A percentile compares a stretch with the other conserved stretches of the same genome.
phyloP scores from a whole-genome alignment of 306 rosid species.

The Vigna reflexopilosa region DNA sequence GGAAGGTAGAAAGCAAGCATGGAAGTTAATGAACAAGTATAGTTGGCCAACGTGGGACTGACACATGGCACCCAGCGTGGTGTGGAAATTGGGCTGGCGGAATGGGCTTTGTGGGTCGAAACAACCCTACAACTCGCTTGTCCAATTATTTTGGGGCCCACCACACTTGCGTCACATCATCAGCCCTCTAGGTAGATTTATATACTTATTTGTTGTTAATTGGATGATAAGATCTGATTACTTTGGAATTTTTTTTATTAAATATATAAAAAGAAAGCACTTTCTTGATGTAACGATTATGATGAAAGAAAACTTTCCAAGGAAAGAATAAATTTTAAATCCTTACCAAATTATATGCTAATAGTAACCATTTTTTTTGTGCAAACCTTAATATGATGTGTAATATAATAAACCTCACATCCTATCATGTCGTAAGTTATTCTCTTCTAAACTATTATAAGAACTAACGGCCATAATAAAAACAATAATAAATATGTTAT shows the following conservation, averaged over 20 bases:
- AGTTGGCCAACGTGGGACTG: conserved; percentile 52
- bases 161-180: conserved; percentile 34
- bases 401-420: conserved; percentile 44
- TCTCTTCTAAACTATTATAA: too few species aligned
- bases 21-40: conserved; percentile 34
- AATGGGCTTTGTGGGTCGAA: conserved; percentile 69
- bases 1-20: conserved; percentile 48
- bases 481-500: too few species aligned
- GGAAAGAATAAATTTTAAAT: conserved; percentile 49
- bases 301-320: conserved; percentile 48
- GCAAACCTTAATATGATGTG: conserved; percentile 47
- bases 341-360: conserved; percentile 46
- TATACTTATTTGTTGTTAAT: background rate
- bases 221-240: background rate
- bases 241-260: too few species aligned
- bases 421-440: conserved; percentile 17
- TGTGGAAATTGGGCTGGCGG: conserved; percentile 55
- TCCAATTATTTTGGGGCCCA: conserved; percentile 44
- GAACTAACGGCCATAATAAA: too few species aligned
- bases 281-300: conserved; percentile 7
- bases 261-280: background rate
- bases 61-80: conserved; percentile 44
- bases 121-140: conserved; percentile 48
- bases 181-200: background rate
- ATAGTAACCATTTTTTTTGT: conserved; percentile 7